These are phyloP conservation scores for Cryptosporidium andersoni DNA, from an alignment of 169 alveolate species.

Conservation along the genomic window DNA sequence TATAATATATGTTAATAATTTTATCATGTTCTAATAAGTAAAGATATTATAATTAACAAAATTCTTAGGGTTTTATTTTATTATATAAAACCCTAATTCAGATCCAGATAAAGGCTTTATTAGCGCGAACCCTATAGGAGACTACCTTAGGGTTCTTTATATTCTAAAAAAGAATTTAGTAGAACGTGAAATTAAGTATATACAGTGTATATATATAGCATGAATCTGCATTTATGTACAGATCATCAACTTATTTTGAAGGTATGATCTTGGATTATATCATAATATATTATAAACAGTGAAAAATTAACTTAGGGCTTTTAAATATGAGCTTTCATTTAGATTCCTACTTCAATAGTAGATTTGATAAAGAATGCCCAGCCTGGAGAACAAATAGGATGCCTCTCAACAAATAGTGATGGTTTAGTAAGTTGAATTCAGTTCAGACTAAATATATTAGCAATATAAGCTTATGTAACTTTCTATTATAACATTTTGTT, in stretches of 20 bases:
- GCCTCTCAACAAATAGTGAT: constrained; percentile 25
- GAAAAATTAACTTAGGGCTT: background rate
- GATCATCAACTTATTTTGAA: constrained; percentile 41
- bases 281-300: background rate
- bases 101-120: no score
- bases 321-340: background rate
- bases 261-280: constrained; percentile 3
- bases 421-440: constrained; percentile 37
- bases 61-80: no score
- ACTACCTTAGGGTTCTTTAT: no score
- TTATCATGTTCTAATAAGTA: no score
- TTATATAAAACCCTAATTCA: no score
- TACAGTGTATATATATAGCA: background rate
- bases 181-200: no score
- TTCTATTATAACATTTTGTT: background rate
- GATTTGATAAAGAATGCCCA: constrained; percentile 21
- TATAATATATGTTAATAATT: no score
- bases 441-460: background rate
- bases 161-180: no score
- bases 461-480: background rate
- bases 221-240: constrained; percentile 49
- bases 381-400: constrained; percentile 37
- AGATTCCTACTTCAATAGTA: constrained; percentile 59
- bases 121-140: no score
- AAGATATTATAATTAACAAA: no score